Evolutionary conservation across 2,329 filamentous ascomycete genomes (phyloP).

Genomic region (Xylariales sp.): DNA sequence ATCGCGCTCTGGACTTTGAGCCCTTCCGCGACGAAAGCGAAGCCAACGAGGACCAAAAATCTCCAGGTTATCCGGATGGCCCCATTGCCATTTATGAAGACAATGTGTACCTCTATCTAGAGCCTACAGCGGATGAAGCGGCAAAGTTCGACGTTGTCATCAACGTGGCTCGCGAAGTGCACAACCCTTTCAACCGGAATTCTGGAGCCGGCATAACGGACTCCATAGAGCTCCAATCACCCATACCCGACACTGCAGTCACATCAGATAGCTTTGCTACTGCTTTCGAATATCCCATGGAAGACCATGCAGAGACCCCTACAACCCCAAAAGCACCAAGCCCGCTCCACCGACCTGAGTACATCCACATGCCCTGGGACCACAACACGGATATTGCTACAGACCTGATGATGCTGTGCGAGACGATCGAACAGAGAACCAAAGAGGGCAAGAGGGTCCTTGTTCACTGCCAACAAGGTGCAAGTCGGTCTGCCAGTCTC

Average conservation of each 20-base stretch:
- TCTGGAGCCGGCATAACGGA: conserved; percentile 16
- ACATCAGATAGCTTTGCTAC: conserved; percentile 56
- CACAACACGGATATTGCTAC: conserved; percentile 83
- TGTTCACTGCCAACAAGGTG: conserved; percentile 82
- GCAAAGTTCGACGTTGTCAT: conserved; percentile 76
- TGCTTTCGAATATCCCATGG: conserved; percentile 52
- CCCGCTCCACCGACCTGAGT: conserved; percentile 59
- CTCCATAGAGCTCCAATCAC: conserved; percentile 35
- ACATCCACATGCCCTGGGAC: conserved; percentile 84
- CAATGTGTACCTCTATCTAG: conserved; percentile 73
- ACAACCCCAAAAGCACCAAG: conserved; percentile 52
- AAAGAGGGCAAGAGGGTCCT: conserved; percentile 73
- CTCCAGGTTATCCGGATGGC: conserved; percentile 76
- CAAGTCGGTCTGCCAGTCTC: conserved; percentile 78
- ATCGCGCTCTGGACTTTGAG: conserved; percentile 54
- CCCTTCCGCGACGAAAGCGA: conserved; percentile 59
- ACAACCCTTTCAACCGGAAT: conserved; percentile 60
- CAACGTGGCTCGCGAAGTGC: conserved; percentile 79
- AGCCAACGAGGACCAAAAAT: conserved; percentile 74
- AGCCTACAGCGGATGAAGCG: conserved; percentile 75
- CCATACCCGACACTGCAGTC: conserved; percentile 50
- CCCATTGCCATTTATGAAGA: conserved; percentile 79
- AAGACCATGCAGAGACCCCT: conserved; percentile 40
- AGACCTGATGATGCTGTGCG: conserved; percentile 71
- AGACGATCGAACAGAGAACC: conserved; percentile 69